Evolutionary conservation across 1,139 yeast genomes (phyloP).

Genomic region (Debaryomycetaceae sp.): DNA sequence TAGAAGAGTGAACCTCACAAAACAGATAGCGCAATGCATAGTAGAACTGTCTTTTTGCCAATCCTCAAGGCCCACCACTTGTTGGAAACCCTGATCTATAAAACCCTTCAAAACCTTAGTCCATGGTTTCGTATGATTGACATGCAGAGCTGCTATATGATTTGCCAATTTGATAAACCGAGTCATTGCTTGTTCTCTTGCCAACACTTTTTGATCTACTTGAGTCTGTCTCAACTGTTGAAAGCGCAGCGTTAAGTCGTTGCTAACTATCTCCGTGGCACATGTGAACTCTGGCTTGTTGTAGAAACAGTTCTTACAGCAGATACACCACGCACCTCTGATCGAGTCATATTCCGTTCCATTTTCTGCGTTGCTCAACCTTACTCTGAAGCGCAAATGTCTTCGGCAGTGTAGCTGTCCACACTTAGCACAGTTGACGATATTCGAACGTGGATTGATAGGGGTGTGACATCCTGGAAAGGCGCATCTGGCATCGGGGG

Average conservation of each 20-base stretch:
- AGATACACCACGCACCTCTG: slow-evolving; percentile 64
- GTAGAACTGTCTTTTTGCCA: slow-evolving; percentile 65
- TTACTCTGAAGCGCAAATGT: slow-evolving; percentile 57
- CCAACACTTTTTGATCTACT: slow-evolving; percentile 43
- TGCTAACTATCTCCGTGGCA: slow-evolving; percentile 30
- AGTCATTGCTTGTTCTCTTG: slow-evolving; percentile 58
- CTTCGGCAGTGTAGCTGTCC: slow-evolving; percentile 66
- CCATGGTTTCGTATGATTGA: slow-evolving; percentile 8
- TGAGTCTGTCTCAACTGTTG: slow-evolving; percentile 32
- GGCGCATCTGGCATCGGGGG: slow-evolving; percentile 29
- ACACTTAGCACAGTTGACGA: slow-evolving; percentile 65
- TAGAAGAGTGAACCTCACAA: slow-evolving; percentile 51
- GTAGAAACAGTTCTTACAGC: slow-evolving; percentile 62
- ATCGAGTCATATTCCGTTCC: slow-evolving; percentile 27
- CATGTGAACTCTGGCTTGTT: slow-evolving; percentile 53
- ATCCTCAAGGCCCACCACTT: slow-evolving; percentile 43
- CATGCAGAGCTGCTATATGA: slow-evolving; percentile 16
- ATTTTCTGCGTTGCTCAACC: slow-evolving; percentile 34
- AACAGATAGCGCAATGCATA: slow-evolving; percentile 63
- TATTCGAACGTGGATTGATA: slow-evolving; percentile 48
- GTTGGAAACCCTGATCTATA: slow-evolving; percentile 37
- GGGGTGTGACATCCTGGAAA: slow-evolving; percentile 32
- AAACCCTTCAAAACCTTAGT: slow-evolving; percentile 3
- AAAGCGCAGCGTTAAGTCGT: slow-evolving; percentile 50
- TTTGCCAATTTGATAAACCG: slow-evolving; percentile 50